Base-by-base conservation (phyloP, 2,329 filamentous ascomycete genomes). In the Ophiostoma angusticollis region DNA sequence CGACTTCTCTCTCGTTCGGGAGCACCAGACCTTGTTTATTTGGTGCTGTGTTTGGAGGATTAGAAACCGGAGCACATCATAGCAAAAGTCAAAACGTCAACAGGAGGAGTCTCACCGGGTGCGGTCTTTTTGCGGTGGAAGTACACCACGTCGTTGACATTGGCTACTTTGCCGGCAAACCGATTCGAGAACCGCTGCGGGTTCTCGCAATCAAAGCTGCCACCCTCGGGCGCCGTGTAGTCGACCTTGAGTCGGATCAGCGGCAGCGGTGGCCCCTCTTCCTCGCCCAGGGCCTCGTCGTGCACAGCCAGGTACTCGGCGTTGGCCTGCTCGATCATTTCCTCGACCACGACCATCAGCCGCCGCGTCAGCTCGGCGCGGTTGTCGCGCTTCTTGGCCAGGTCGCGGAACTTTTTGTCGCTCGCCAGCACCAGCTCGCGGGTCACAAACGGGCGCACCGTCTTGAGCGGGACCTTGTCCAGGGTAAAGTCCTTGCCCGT, bases 141-240 rank as follows among this genome's bases (percentile, higher is more conserved):
- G 52, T 89, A 82, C 1, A 98, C 78, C 0, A 98, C 85, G 50
- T 98, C 91, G 49, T 87, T 93, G 9, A 80, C 78, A 54, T 98
- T 98, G 43, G 91, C 91, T 1, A 98, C 89, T 52, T 77, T 83
- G n/a, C 78, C 81, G 1, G 81, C 71, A 50, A 96, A 98, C 3
- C 86, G 74, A 55, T 93, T 93, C 0, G 89, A 96, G 53, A 96
- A 95, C 8, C 91, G 78, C 55, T 96, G 91, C 0, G 91, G 87
- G 45, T 98, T 98, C 56, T 96, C 91, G 47, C 82, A 80, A 49
- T 96, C 84, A 52, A 85, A 98, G 25, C 77, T 74, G 12, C 85
- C 83, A 4, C 85, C 86, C 31, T 93, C 84, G 0, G 81, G 81
- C 0, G 86, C 78, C 0, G 84, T 82, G 48, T 85, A 91, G 52